Evolutionary conservation across 306 rosid genomes (phyloP), one percentile per base, ranked within the genome.

Genomic region (Lathyrus aphaca): DNA sequence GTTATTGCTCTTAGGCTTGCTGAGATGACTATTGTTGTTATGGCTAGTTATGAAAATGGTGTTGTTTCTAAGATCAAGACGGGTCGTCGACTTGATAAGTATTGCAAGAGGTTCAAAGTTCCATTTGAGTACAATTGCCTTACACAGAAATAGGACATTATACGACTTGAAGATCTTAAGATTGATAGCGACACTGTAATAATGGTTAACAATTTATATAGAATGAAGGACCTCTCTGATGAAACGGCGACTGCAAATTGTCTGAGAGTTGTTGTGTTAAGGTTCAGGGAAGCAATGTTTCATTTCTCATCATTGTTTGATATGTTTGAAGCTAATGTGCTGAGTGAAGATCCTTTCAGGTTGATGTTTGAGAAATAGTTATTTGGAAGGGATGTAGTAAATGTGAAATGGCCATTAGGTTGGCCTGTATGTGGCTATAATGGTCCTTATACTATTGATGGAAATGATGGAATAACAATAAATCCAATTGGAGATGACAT

Each of bases 401-500:
- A 90, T 66, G 97, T 80, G 12, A 64, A n/a, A n/a, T n/a, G n/a
- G n/a, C n/a, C n/a, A n/a, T n/a, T n/a, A n/a, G n/a, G n/a, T n/a
- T n/a, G n/a, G n/a, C n/a, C n/a, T n/a, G n/a, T n/a, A n/a, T n/a
- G n/a, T n/a, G n/a, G n/a, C n/a, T n/a, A n/a, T n/a, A n/a, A n/a
- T 9, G 96, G 82, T 54, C 94, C 96, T 8, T 85, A 82, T 82
- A 40, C 83, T 8, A 68, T 68, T 27, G 54, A 61, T 75, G 79
- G 62, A 63, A 81, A 55, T 49, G 77, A 85, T 58, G 87, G 71
- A 59, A 68, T 87, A 82, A 46, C 80, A 3, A 75, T 80, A 70
- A 91, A 89, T 75, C 97, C 97, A 42, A 68, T 91, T n/a, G 97
- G 96, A 42, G 96, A 85, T 54, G 82, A 84, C 58, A 60, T 91